Conservation (phyloP, 2,329 filamentous ascomycete species). For the Pseudocercospora macadamiae region DNA sequence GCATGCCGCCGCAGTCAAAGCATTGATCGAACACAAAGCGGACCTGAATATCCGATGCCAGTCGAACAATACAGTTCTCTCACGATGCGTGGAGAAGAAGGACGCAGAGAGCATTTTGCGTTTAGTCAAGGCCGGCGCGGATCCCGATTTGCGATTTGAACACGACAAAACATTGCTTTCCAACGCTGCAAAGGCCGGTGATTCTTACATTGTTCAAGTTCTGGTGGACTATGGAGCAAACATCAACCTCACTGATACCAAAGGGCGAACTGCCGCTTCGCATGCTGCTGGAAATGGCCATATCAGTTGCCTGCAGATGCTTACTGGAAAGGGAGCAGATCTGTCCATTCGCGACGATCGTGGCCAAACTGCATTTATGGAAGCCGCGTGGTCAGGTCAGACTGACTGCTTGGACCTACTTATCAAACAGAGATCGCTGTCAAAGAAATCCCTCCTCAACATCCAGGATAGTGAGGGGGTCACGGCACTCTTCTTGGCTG, state of each 20-base stretch:
- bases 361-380: not conserved
- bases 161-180: not conserved
- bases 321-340: not conserved
- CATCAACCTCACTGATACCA: not conserved
- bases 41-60: not conserved
- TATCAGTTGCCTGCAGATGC: not conserved
- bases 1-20: not conserved
- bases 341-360: not conserved
- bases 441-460: not conserved
- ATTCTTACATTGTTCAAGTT: not conserved
- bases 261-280: not conserved
- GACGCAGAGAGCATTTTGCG: not conserved
- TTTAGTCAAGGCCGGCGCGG: not conserved
- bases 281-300: not conserved
- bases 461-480: not conserved
- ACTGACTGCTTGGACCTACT: not conserved
- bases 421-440: not conserved
- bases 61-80: not conserved
- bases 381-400: not conserved
- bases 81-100: not conserved
- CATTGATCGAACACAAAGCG: not conserved
- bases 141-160: not conserved
- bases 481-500: not conserved
- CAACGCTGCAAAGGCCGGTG: not conserved
- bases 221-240: not conserved